Evolutionary conservation across 805 yeast genomes (phyloP).

Genomic region (Spathaspora girioi): DNA sequence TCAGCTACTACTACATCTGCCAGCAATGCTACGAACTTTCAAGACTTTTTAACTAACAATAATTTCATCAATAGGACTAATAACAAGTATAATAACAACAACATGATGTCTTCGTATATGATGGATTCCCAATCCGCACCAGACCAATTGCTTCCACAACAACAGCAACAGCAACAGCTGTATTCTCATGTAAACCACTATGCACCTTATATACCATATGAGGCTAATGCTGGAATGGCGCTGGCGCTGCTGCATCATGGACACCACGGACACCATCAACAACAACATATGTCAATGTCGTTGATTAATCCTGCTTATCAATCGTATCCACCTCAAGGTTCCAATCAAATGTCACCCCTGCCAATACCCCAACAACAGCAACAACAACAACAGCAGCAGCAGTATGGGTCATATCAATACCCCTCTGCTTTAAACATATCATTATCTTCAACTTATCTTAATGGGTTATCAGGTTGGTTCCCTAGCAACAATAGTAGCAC

Average conservation of each 20-base stretch:
- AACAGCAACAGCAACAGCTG: not conserved
- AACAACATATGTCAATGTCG: slow-evolving; percentile 1
- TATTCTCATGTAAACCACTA: slow-evolving; percentile 23
- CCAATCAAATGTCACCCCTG: slow-evolving; percentile 4
- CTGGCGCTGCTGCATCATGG: slow-evolving; percentile 5
- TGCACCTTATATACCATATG: slow-evolving; percentile 23
- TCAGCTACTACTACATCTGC: not conserved
- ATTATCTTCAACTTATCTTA: slow-evolving; percentile 1
- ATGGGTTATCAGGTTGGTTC: not conserved
- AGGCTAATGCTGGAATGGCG: slow-evolving; percentile 12
- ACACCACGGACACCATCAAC: slow-evolving; percentile 12
- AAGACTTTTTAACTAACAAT: slow-evolving; percentile 11
- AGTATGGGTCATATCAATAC: slow-evolving; percentile 1
- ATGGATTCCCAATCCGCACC: slow-evolving; percentile 1
- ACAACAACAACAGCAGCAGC: slow-evolving; percentile 1
- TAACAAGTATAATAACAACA: not conserved
- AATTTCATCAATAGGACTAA: slow-evolving; percentile 17
- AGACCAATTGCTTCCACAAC: not conserved
- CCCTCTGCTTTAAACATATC: not conserved
- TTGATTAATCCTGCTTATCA: not conserved
- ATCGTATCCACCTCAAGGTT: slow-evolving; percentile 1
- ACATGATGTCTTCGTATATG: slow-evolving; percentile 13
- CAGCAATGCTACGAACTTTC: slow-evolving; percentile 3
- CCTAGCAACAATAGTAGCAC: slow-evolving; percentile 2
- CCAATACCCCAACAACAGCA: slow-evolving; percentile 5